These are phyloP conservation scores for Russula earlei DNA, from an alignment of 768 basidiomycete genomes.

Conservation along the genomic window DNA sequence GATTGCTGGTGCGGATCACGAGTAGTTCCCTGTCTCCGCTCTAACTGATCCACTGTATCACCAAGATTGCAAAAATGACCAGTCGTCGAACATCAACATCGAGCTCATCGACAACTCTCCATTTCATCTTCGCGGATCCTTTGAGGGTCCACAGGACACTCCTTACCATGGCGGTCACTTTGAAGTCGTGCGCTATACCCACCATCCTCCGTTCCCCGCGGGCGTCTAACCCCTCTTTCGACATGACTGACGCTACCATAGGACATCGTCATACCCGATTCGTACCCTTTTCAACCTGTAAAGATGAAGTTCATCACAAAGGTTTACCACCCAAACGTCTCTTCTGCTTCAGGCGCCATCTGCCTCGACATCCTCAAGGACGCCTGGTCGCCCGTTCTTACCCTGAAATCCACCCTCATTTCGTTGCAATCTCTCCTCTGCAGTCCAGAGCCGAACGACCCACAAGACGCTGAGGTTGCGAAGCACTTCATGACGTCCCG, in stretches of 20 bases:
- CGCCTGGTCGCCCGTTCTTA: constrained; percentile 92
- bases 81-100: constrained; percentile 76
- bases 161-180: constrained; percentile 90
- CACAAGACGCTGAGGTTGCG: constrained; percentile 96
- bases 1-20: constrained; percentile 56
- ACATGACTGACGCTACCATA: constrained; percentile 25
- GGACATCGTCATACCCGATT: constrained; percentile 91
- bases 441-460: constrained; percentile 91
- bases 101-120: constrained; percentile 84
- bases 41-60: background rate
- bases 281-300: constrained; percentile 87
- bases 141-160: constrained; percentile 86
- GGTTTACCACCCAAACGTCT: constrained; percentile 93
- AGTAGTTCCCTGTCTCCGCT: background rate
- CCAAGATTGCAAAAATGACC: constrained; percentile 92
- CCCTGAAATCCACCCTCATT: constrained; percentile 92
- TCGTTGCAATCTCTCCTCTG: constrained; percentile 89
- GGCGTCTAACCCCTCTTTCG: background rate
- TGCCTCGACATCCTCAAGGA: constrained; percentile 86
- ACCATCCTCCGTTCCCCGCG: background rate
- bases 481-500: constrained; percentile 92
- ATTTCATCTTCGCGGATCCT: constrained; percentile 86
- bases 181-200: constrained; percentile 60
- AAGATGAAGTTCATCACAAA: constrained; percentile 99
- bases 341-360: constrained; percentile 89